These are phyloP conservation scores for Asterophora lycoperdoides DNA, from an alignment of 768 basidiomycete genomes.

Conservation along the genomic window DNA sequence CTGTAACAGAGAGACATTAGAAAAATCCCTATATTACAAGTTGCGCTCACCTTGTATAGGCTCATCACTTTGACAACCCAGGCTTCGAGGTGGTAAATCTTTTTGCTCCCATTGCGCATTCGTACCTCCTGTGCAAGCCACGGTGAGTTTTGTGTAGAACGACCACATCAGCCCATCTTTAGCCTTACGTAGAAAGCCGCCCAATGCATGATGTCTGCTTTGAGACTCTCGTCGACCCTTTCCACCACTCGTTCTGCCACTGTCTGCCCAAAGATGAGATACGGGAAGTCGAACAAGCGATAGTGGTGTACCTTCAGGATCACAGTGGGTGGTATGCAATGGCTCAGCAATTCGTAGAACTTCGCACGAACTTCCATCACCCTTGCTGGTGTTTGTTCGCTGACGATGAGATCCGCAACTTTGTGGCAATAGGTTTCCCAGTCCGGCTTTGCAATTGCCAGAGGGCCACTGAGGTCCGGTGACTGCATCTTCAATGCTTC, in stretches of 20 bases:
- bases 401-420: slow-evolving; percentile 84
- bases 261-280: slow-evolving; percentile 50
- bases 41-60: slow-evolving; percentile 63
- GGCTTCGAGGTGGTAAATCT: slow-evolving; percentile 96
- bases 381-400: slow-evolving; percentile 83
- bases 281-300: background rate
- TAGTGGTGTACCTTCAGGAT: slow-evolving; percentile 71
- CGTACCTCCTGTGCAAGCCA: slow-evolving; percentile 67
- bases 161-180: background rate
- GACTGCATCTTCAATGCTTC: slow-evolving; percentile 98
- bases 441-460: slow-evolving; percentile 93
- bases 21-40: background rate
- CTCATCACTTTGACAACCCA: slow-evolving; percentile 98
- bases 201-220: slow-evolving; percentile 96
- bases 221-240: slow-evolving; percentile 83
- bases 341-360: slow-evolving; percentile 91
- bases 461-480: slow-evolving; percentile 79
- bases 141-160: background rate
- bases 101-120: slow-evolving; percentile 83
- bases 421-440: slow-evolving; percentile 98
- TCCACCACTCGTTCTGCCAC: slow-evolving; percentile 85
- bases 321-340: slow-evolving; percentile 93
- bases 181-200: slow-evolving; percentile 86
- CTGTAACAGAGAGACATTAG: slow-evolving; percentile 26
- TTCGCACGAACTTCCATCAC: slow-evolving; percentile 92